Base-by-base conservation (phyloP, 2,329 filamentous ascomycete species). In the Trichoderma sp. region DNA sequence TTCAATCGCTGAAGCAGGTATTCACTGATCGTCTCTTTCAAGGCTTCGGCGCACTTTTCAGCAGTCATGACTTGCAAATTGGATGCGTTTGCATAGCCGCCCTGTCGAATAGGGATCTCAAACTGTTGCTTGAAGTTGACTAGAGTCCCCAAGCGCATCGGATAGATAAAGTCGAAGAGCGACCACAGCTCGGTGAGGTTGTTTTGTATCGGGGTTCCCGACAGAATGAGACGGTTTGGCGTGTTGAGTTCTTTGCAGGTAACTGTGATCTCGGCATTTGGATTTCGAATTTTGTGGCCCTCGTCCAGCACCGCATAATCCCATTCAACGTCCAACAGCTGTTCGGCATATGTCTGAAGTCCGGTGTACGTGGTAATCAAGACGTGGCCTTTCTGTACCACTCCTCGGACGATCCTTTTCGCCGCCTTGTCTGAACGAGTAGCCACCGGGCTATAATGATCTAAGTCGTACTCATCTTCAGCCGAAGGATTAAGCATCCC, bases 251-350 rank as follows among this genome's bases (percentile, higher is more conserved):
- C 92, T 75, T 99, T 99, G 82, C 93, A 97, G 69, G 93, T 91
- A 60, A 98, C 91, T 0, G 96, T 97, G 68, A 99, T 95, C 7
- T 91, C 90, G 0, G 95, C 93, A 72, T 98, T 96, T 0, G 95
- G 95, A 71, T 99, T 99, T 45, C 95, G 89, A 71, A 99, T 99
- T 77, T 97, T 97, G 78, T 99, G 96, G 3, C 96, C 95, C 80
- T 99, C 95, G 67, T 99, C 95, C 5, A 99, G 84, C 12, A 98
- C 91, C 12, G 93, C 93, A 75, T 96, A 97, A 21, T 90, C 92
- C 95, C 95, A 99, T 67, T 95, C 85, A 0, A 93, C 87, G 1
- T 90, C 88, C 41, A 96, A 88, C 24, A 99, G 79, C 41, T 94
- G 83, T 57, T 94, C 88, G 0, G 90, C 88, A 70, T 98, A 98